Base-by-base conservation (phyloP, 306 rosid genomes). In the Myrica gale region DNA sequence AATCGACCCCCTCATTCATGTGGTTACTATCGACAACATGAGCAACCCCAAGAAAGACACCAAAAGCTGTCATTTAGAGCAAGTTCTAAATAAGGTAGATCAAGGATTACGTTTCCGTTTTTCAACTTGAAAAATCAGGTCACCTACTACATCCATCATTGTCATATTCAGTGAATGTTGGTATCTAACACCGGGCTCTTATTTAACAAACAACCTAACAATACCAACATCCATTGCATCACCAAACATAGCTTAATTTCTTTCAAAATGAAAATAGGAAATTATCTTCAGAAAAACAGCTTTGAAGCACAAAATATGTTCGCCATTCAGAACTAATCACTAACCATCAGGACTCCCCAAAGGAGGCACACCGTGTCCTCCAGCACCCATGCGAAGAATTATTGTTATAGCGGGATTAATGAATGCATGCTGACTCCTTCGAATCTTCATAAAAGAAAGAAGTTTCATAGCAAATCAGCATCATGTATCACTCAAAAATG, bases 311-410 rank as follows among this genome's bases (percentile, higher is more conserved):
- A 63, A 41, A n/a, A 39, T 16, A 13, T 37, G 68, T 37, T 32
- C 69, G n/a, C 44, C 43, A 67, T 81, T 78, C 60, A 78, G 23
- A 81, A 81, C 73, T 42, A 51, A 71, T 81, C 67, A 85, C 98
- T 87, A 74, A 95, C 98, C 98, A 88, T 95, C 98, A 77, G 98
- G 98, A 82, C 93, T 92, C 85, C 98, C 98, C 81, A 95, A 81
- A 72, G 97, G 98, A 85, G 98, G 98, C 60, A 95, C 98, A 56
- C 98, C 98, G 76, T 92, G 97, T 83, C 98, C 98, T 82, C 97
- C 98, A 76, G 98, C 96, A 84, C 98, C 98, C 98, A 90, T 87
- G 71, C 97, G 97, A 74, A 95, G 93, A 78, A 89, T 88, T 72
- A 95, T 92, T 71, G 98, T 95, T 80, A 95, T 83, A 76, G 98